These are phyloP conservation scores for Suillus fuscotomentosus DNA, from an alignment of 768 basidiomycete species.

Conservation along the genomic window DNA sequence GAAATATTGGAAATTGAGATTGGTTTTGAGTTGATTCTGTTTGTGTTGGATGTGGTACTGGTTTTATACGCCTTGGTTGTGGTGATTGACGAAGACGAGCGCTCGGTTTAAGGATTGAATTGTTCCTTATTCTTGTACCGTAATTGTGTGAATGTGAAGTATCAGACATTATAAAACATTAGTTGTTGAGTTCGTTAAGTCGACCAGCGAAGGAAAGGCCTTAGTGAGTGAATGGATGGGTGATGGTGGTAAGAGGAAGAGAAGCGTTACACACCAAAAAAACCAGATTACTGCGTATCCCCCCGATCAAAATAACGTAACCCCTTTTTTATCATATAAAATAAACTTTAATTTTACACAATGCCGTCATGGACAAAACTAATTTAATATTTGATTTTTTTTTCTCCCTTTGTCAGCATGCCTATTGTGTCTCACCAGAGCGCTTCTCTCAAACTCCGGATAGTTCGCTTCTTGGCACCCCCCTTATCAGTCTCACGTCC, in stretches of 20 bases:
- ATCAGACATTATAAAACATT: conserved; percentile 9
- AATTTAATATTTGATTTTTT: not conserved
- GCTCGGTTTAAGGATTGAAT: conserved; percentile 51
- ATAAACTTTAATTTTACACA: not conserved
- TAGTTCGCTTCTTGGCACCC: not conserved
- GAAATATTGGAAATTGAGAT: conserved; percentile 43
- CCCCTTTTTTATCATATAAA: not conserved
- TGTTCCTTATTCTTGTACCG: conserved; percentile 54
- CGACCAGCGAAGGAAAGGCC: not conserved
- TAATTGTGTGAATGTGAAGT: conserved; percentile 42
- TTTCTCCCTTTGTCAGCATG: not conserved
- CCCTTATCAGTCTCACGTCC: not conserved
- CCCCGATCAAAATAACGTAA: conserved; percentile 2
- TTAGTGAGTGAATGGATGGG: not conserved
- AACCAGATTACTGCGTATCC: conserved; percentile 1
- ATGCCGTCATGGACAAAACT: not conserved
- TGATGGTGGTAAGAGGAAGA: not conserved
- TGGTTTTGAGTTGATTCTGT: conserved; percentile 16
- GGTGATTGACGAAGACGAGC: conserved; percentile 49
- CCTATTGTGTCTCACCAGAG: not conserved
- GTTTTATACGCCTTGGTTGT: conserved; percentile 32
- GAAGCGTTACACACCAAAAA: not conserved
- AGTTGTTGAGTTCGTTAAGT: not conserved
- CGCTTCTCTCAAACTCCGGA: not conserved
- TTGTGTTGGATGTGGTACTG: conserved; percentile 23